Conservation (phyloP, 1,284 basidiomycete genomes). For the Tilletia indica region DNA sequence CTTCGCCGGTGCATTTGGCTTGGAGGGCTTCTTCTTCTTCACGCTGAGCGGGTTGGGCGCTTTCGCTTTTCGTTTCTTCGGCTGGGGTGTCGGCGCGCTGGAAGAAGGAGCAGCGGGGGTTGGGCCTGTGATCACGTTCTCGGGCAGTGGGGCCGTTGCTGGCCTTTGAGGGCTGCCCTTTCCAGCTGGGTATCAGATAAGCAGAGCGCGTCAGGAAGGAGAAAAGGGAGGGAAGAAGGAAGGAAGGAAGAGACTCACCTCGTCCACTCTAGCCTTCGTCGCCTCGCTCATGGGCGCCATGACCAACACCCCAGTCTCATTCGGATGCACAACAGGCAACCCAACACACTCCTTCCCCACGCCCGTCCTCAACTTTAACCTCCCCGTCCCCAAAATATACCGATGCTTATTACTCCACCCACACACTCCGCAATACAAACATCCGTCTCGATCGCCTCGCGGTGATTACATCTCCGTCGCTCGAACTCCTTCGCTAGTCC, state of each 20-base stretch:
- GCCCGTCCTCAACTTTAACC: constrained; percentile 28
- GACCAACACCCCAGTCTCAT: constrained; percentile 49
- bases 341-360: constrained; percentile 33
- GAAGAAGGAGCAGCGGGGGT: background rate
- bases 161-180: background rate
- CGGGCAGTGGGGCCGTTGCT: background rate
- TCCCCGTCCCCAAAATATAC: constrained; percentile 46
- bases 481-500: background rate
- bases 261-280: constrained; percentile 37
- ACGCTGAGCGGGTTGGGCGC: constrained; percentile 88
- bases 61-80: constrained; percentile 69
- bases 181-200: background rate
- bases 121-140: constrained; percentile 10
- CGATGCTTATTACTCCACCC: constrained; percentile 48
- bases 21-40: constrained; percentile 64
- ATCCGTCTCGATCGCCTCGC: constrained; percentile 72
- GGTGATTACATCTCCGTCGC: constrained; percentile 72
- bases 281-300: constrained; percentile 51
- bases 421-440: constrained; percentile 81
- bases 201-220: background rate
- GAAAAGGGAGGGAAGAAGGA: background rate
- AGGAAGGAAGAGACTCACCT: constrained; percentile 38
- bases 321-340: constrained; percentile 50
- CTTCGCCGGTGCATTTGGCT: constrained; percentile 4
- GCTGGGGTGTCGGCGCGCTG: background rate